phyloP scores from a whole-genome alignment of 192 early-diverging fungal genomes.

The Coemansia sp. region DNA sequence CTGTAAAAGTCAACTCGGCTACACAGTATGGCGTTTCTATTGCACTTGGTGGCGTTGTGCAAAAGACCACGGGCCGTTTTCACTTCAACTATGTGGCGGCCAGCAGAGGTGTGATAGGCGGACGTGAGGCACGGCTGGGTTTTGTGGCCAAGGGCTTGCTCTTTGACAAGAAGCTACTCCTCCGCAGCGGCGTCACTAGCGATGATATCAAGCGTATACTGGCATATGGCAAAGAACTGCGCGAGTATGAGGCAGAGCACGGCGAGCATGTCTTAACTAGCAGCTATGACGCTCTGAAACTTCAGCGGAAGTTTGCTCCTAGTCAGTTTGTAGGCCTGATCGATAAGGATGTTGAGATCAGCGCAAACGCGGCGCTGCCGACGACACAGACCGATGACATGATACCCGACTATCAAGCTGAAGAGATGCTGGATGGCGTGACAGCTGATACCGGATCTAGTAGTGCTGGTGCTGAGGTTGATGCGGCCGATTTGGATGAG shows the following conservation, averaged over 20 bases:
- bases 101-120: constrained; percentile 9
- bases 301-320: background rate
- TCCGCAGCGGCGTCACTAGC: constrained; percentile 16
- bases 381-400: background rate
- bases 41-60: constrained; percentile 21
- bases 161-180: constrained; percentile 36
- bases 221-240: constrained; percentile 24
- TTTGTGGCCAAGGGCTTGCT: constrained; percentile 46
- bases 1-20: background rate
- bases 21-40: background rate
- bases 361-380: background rate
- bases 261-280: constrained; percentile 23
- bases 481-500: constrained; percentile 2
- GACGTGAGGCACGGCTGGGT: constrained; percentile 31
- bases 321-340: background rate
- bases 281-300: constrained; percentile 11
- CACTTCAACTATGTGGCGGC: constrained; percentile 24
- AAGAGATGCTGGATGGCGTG: background rate
- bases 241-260: constrained; percentile 26
- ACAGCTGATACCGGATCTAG: background rate
- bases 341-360: background rate
- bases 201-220: constrained; percentile 19
- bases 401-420: background rate
- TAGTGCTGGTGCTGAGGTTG: background rate
- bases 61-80: constrained; percentile 47